phyloP scores from a whole-genome alignment of 2,329 filamentous ascomycete genomes.

The Claviceps pazoutovae region DNA sequence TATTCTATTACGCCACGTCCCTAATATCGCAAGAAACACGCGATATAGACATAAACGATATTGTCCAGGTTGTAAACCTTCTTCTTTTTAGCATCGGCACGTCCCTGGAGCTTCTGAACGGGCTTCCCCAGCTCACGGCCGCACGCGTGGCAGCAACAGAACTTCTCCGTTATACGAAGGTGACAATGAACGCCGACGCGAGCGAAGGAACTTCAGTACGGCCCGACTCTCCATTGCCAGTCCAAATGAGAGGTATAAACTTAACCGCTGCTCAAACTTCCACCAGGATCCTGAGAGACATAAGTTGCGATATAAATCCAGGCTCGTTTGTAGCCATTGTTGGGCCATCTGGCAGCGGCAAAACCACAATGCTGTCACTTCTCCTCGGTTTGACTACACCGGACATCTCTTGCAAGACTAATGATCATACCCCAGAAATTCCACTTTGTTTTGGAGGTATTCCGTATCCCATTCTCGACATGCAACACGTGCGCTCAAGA shows the following conservation, averaged over 20 bases:
- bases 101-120: conserved; percentile 52
- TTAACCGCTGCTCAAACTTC: conserved; percentile 31
- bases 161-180: conserved; percentile 49
- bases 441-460: conserved; percentile 44
- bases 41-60: conserved; percentile 36
- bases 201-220: conserved; percentile 21
- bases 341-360: conserved; percentile 77
- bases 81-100: conserved; percentile 73
- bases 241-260: conserved; percentile 37
- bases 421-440: neutral
- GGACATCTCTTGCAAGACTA: neutral
- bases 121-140: conserved; percentile 68
- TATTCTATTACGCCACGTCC: conserved; percentile 70
- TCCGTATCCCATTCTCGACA: conserved; percentile 45
- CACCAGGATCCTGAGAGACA: neutral
- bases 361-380: conserved; percentile 68
- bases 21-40: conserved; percentile 39
- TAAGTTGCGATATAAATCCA: conserved; percentile 44
- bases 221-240: conserved; percentile 22
- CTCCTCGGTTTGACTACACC: conserved; percentile 57
- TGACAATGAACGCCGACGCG: conserved; percentile 19
- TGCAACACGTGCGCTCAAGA: conserved; percentile 41
- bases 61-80: conserved; percentile 66
- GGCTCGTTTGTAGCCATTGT: conserved; percentile 65
- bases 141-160: conserved; percentile 59